Conservation (phyloP, 2,329 filamentous ascomycete genomes). For the Botrytis fabae region DNA sequence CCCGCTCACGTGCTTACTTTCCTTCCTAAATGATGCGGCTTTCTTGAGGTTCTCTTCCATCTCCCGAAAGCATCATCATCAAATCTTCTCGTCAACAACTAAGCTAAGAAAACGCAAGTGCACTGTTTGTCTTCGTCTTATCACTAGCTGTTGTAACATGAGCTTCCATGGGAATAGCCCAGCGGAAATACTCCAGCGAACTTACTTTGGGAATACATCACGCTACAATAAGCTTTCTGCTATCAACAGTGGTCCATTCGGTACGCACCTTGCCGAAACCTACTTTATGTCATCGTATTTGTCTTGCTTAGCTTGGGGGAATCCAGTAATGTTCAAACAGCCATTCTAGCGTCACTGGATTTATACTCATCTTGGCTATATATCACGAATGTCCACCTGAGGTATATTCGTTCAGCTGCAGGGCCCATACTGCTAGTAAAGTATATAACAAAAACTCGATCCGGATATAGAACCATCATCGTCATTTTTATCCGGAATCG, state of each 20-base stretch:
- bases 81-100: background rate
- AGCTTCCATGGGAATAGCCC: background rate
- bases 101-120: background rate
- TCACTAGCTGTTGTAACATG: background rate
- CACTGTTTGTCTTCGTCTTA: background rate
- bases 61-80: conserved; percentile 1
- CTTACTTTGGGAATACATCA: background rate
- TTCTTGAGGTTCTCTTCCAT: background rate
- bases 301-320: background rate
- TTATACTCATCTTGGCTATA: background rate
- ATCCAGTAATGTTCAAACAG: background rate
- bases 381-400: background rate
- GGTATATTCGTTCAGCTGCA: background rate
- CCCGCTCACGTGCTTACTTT: conserved; percentile 2
- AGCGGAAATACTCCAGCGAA: background rate
- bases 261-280: background rate
- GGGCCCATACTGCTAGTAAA: background rate
- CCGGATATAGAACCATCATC: background rate
- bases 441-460: background rate
- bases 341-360: background rate
- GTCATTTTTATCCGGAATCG: background rate
- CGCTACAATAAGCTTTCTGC: background rate
- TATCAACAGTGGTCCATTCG: background rate
- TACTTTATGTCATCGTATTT: background rate
- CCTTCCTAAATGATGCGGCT: background rate